Evolutionary conservation across 1,139 yeast species (phyloP), one percentile per base, ranked within the genome.

Genomic region (Pneumocystis wakefieldiae): DNA sequence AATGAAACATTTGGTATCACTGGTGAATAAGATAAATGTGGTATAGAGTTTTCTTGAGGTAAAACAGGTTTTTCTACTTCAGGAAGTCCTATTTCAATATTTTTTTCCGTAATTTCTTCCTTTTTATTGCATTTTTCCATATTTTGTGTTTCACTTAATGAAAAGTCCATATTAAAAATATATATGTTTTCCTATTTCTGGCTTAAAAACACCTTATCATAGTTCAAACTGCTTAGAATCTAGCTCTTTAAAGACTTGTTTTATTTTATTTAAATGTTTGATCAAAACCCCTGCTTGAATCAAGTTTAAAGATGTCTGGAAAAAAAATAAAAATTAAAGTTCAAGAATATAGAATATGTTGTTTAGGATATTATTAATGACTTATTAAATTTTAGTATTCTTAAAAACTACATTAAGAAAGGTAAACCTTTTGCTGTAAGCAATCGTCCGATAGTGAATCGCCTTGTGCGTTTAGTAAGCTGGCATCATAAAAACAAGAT

Each of bases 341-440:
- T n/a, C 32, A 48, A 17, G 55, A 48, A 12, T 24, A 32, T 48
- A 48, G 24, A 24, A 4, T 19, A 10, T 48, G 6, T 32, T 32
- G 8, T 24, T 48, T 24, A 48, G 12, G 1, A 24, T 48, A 10
- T 24, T 24, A 12, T 24, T 24, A 42, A 48, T 24, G 7, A 4
- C 10, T 10, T 24, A 48, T 19, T n/a, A 5, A 12, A 14, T 1
- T 12, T 12, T 10, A 48, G 55, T 48, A 24, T 29, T 65, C 4
- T 39, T 63, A 12, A 63, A 62, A 55, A 64, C 65, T n/a, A 64
- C 66, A 8, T 48, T 64, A 39, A 62, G 63, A 63, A 17, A 66
- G 66, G 7, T 66, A 64, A 67, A 71, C 77, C 28, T 76, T 75
- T 63, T 66, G 77, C n/a, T 76, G 78, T 78, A 71, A 70, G 41